A percentile compares a stretch with the other conserved stretches of the same genome.
These are phyloP conservation scores for Neurospora discreta DNA, from an alignment of 495 filamentous ascomycete species.

Conservation along the genomic window DNA sequence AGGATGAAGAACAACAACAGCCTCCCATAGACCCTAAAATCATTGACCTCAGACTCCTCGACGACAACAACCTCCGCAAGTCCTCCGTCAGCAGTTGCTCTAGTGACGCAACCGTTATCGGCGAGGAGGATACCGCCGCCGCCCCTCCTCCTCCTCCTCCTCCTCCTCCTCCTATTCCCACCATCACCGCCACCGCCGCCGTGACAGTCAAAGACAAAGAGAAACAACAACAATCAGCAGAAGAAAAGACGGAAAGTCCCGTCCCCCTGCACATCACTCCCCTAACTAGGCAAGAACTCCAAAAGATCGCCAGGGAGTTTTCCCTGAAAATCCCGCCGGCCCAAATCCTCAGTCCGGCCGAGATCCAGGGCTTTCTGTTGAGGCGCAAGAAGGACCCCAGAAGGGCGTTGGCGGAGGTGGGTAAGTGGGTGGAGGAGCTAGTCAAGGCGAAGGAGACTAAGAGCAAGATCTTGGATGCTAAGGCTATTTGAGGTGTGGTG, in stretches of 20 bases:
- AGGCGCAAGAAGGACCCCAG: conserved; percentile 51
- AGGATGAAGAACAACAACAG: background rate
- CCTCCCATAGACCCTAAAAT: background rate
- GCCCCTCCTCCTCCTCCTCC: background rate
- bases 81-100: background rate
- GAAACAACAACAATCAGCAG: background rate
- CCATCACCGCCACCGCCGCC: background rate
- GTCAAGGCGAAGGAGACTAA: conserved; percentile 32
- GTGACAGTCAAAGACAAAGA: background rate
- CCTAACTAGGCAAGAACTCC: conserved; percentile 19
- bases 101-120: conserved; percentile 6
- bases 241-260: background rate
- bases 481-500: background rate
- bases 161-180: background rate
- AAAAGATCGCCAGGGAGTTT: conserved; percentile 33
- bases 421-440: conserved; percentile 42
- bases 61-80: background rate
- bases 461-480: conserved; percentile 20
- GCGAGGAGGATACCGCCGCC: background rate
- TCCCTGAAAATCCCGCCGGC: conserved; percentile 34
- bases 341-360: conserved; percentile 49
- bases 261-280: background rate
- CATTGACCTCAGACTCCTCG: background rate
- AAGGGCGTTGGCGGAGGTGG: conserved; percentile 44
- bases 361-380: conserved; percentile 60